Evolutionary conservation across 148 eudicot genomes (phyloP).

Genomic region (Chenopodium quinoa): DNA sequence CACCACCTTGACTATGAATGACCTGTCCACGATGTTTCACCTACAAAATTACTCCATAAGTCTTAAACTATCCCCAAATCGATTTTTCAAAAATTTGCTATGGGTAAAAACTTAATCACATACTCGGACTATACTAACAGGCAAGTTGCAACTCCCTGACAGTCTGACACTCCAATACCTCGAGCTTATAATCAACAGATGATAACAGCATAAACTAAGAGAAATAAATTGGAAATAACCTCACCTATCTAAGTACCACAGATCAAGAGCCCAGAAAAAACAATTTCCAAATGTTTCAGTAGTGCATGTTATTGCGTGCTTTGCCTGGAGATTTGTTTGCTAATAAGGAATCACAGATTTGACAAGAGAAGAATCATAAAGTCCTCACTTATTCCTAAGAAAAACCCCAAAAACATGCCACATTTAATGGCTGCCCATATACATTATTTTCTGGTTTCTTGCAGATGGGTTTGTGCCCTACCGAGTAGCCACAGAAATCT

Average conservation of each 20-base stretch:
- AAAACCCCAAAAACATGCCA: background rate
- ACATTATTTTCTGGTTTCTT: background rate
- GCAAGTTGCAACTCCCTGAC: background rate
- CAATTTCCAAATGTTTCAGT: background rate
- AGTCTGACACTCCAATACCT: background rate
- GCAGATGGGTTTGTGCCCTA: background rate
- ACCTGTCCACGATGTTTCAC: background rate
- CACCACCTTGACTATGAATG: background rate
- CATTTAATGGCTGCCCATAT: no score
- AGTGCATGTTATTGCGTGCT: background rate
- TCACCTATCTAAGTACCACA: background rate
- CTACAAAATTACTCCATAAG: background rate
- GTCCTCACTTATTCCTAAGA: slow-evolving; percentile 3
- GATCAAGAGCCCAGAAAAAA: background rate
- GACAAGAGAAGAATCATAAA: background rate
- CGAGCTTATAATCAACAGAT: background rate
- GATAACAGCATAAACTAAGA: background rate
- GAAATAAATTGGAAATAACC: background rate
- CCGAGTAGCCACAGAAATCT: background rate
- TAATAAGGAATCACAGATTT: background rate
- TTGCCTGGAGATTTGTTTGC: slow-evolving; percentile 14
- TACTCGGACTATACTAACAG: background rate
- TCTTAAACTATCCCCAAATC: background rate
- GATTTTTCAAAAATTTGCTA: background rate
- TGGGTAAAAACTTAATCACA: background rate